Evolutionary conservation across 345 rosid species (phyloP).

Genomic region (Dovyalis caffra): DNA sequence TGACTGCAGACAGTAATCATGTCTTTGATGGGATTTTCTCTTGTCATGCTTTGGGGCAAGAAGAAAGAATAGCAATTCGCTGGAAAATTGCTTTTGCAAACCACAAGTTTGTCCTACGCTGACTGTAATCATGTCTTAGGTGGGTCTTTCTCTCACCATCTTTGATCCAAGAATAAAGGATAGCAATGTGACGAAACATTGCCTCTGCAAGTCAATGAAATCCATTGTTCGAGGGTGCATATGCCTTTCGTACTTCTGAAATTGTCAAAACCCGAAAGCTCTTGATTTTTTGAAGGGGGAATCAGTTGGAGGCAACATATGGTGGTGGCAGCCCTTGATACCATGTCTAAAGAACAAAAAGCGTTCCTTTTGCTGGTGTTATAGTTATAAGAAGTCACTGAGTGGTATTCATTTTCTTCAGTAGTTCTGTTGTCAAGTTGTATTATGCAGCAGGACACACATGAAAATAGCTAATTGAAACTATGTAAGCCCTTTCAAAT

Average conservation of each 20-base stretch:
- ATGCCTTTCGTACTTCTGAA: not conserved
- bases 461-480: no score
- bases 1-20: constrained; percentile 85
- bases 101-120: not conserved
- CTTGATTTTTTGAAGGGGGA: not conserved
- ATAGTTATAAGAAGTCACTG: no score
- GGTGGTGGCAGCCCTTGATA: no score
- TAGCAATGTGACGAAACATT: not conserved
- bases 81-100: not conserved
- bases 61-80: constrained; percentile 21
- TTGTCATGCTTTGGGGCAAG: constrained; percentile 81
- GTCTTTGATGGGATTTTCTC: constrained; percentile 93
- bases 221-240: not conserved
- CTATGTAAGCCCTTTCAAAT: no score
- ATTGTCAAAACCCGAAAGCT: not conserved
- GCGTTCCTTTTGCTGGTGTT: no score
- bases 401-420: no score
- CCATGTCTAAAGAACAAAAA: no score
- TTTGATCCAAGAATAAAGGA: not conserved
- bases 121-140: no score
- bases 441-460: no score
- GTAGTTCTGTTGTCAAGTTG: no score
- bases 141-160: not conserved
- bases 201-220: not conserved
- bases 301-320: not conserved